Conservation (phyloP, 192 early-diverging fungal species). For the Irineochytrium annulatum region DNA sequence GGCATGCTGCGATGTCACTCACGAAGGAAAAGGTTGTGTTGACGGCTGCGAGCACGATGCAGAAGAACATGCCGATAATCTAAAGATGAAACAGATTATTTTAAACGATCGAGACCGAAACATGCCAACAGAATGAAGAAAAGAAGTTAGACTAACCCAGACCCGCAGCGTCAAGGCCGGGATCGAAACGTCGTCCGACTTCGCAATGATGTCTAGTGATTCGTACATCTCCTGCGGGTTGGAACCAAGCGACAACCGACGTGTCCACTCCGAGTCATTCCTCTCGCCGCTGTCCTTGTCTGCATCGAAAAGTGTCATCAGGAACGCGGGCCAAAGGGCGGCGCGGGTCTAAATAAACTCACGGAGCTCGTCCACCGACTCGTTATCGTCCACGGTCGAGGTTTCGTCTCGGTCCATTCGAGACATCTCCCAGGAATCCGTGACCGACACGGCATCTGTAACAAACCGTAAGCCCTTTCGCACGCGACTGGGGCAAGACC, state of each 20-base stretch:
- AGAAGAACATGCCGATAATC: slow-evolving; percentile 29
- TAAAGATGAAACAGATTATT: too few relatives aligned
- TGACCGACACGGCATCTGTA: slow-evolving; percentile 3
- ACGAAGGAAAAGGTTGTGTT: slow-evolving; percentile 34
- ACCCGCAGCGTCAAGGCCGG: slow-evolving; percentile 48
- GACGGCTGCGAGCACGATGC: slow-evolving; percentile 15
- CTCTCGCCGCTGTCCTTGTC: not conserved
- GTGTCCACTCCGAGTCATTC: not conserved
- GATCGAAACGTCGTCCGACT: slow-evolving; percentile 40
- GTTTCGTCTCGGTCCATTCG: not conserved
- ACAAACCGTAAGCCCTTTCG: not conserved
- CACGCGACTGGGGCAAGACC: too few relatives aligned
- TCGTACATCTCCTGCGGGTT: slow-evolving; percentile 5
- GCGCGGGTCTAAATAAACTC: not conserved
- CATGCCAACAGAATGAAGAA: too few relatives aligned
- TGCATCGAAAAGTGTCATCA: not conserved
- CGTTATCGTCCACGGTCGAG: not conserved
- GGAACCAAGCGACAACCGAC: not conserved
- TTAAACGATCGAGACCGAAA: too few relatives aligned
- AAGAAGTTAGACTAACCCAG: too few relatives aligned
- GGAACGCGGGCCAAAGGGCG: not conserved
- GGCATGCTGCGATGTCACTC: not conserved
- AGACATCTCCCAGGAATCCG: not conserved
- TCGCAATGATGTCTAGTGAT: not conserved
- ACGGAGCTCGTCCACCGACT: not conserved